A percentile compares a stretch with the other conserved stretches of the same genome.
Conservation (phyloP, 805 yeast genomes). For the Brettanomyces custersianus region DNA sequence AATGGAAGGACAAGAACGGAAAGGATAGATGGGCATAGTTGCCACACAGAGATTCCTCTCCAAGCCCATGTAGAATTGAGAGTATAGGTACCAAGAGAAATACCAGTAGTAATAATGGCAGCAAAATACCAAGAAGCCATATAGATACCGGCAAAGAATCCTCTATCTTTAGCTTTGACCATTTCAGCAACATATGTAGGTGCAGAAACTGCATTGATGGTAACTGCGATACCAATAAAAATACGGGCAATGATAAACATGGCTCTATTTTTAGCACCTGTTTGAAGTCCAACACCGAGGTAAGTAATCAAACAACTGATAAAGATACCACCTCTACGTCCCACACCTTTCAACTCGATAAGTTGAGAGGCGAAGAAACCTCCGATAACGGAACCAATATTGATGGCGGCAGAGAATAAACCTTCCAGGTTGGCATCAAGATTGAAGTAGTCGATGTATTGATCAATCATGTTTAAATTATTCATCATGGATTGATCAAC, state of each 20-base stretch:
- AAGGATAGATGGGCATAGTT: conserved; percentile 19
- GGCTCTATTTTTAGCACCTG: conserved; percentile 27
- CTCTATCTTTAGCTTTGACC: conserved; percentile 24
- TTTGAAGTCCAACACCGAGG: conserved; percentile 30
- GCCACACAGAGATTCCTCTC: conserved; percentile 23
- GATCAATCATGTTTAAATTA: conserved; percentile 19
- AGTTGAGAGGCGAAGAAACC: conserved; percentile 19
- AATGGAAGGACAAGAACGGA: conserved; percentile 13
- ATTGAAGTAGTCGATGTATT: conserved; percentile 16
- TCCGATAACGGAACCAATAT: conserved; percentile 20
- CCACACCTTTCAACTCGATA: conserved; percentile 16
- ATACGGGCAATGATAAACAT: conserved; percentile 30
- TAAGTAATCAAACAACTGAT: conserved; percentile 17
- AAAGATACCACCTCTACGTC: conserved; percentile 24
- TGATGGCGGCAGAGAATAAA: conserved; percentile 20
- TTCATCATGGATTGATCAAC: conserved; percentile 21
- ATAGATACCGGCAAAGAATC: conserved; percentile 19
- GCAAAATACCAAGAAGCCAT: conserved; percentile 24
- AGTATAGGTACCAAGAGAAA: conserved; percentile 22
- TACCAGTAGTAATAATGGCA: conserved; percentile 21
- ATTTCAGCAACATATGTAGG: conserved; percentile 29
- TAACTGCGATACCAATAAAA: conserved; percentile 28
- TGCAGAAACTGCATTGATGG: conserved; percentile 24
- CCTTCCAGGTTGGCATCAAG: conserved; percentile 17
- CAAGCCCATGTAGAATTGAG: conserved; percentile 22